Base-by-base conservation (phyloP, 208 protist genomes). In the Leishmania tropica region DNA sequence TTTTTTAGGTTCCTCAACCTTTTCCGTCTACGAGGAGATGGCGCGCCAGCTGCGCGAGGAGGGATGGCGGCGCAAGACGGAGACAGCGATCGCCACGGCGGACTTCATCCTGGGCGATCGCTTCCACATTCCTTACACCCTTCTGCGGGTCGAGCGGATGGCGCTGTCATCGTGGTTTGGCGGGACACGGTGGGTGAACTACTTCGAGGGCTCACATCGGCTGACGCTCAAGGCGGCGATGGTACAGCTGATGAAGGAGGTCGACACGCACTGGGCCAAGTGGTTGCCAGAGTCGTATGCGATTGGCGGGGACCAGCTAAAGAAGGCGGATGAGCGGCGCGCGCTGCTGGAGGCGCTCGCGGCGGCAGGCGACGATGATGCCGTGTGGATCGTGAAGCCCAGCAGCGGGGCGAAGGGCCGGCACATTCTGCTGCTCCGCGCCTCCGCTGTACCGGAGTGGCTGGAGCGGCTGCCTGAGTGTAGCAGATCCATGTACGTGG, bases 311-410 rank as follows among this genome's bases (percentile, higher is more conserved):
- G 85, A 93, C 65, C 86, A 91, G 75, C 83, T 83, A 13, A 90
- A 83, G 75, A 81, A 87, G 60, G 76, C 80, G 56, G 92, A 95
- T 74, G 90, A 95, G 70, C 88, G 91, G 24, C 84, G 85, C 4
- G 70, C 71, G 15, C 84, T 96, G 45, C 72, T 96, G 15, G 79
- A 83, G 5, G 84, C 83, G 13, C 85, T 85, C 28, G 81, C 75
- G 35, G 68, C 67, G 11, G 83, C 74, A 21, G 71, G 54, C 13
- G 81, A 85, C 35, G 80, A 79, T 21, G 71, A 80, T 47, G 75
- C 88, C 1, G 85, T 93, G 62, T 98, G 94, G 94, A 98, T 98
- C 73, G 85, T 97, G 54, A 98, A 98, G 84, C 94, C 93, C 24
- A 95, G 90, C 77, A 92, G 85, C 35, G 96, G 94, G 17, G 83